Conservation (phyloP, 768 basidiomycete genomes). For the Mycena venus region DNA sequence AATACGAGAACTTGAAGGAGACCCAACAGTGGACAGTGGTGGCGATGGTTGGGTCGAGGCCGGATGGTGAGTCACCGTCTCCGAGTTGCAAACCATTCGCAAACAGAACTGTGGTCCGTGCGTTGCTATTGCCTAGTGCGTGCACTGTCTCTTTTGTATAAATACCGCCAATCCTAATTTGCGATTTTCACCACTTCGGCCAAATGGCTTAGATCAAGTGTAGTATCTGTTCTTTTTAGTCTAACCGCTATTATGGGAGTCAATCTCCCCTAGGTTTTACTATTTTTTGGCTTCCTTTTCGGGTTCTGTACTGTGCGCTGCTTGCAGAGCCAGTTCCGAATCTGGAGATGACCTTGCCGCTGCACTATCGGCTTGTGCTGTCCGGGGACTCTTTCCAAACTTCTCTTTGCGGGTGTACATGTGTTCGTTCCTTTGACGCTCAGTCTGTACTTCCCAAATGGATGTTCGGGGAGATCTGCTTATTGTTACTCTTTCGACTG, state of each 20-base stretch:
- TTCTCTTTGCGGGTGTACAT: slow-evolving; percentile 16
- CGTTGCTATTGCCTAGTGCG: neutral
- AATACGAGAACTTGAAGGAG: too few relatives aligned
- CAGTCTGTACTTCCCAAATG: slow-evolving; percentile 9
- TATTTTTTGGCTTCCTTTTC: slow-evolving; percentile 15
- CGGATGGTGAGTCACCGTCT: too few relatives aligned
- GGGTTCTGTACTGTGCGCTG: neutral
- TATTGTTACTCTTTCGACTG: too few relatives aligned
- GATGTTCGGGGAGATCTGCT: neutral
- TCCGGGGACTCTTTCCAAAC: slow-evolving; percentile 8
- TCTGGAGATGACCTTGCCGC: slow-evolving; percentile 8
- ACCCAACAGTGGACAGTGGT: too few relatives aligned
- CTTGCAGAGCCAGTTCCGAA: neutral
- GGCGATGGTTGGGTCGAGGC: too few relatives aligned
- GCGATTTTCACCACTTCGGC: neutral
- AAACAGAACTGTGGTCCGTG: neutral
- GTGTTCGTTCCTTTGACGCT: slow-evolving; percentile 3
- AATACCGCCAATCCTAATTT: neutral
- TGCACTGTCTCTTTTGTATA: neutral
- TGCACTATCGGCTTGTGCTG: slow-evolving; percentile 19
- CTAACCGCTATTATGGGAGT: slow-evolving; percentile 9
- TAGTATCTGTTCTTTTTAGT: slow-evolving; percentile 23
- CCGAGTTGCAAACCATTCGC: too few relatives aligned
- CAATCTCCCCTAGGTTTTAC: neutral
- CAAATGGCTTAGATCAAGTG: slow-evolving; percentile 17